These are phyloP conservation scores for Conticribra weissflogii DNA, from an alignment of 108 stramenopile genomes.

Conservation along the genomic window DNA sequence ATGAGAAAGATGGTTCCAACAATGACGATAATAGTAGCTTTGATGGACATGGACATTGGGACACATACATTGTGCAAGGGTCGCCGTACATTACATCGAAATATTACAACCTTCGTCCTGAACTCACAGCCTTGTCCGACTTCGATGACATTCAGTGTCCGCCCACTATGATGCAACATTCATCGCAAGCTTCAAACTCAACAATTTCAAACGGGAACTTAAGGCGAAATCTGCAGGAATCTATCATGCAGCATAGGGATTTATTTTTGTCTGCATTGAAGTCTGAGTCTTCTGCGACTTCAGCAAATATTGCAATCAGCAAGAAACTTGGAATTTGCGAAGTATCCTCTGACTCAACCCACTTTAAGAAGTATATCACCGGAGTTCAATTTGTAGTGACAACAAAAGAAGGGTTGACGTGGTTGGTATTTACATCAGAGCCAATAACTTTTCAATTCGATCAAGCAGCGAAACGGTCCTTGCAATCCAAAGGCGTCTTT, in stretches of 20 bases:
- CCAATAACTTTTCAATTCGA: constrained; percentile 69
- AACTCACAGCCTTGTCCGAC: constrained; percentile 65
- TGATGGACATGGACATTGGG: constrained; percentile 51
- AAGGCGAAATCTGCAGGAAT: neutral
- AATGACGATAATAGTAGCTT: constrained; percentile 1
- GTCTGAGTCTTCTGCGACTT: constrained; percentile 15
- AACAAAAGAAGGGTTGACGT: constrained; percentile 66
- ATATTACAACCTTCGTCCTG: constrained; percentile 58
- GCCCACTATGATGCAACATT: constrained; percentile 20
- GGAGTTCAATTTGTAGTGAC: constrained; percentile 81
- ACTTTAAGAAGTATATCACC: constrained; percentile 41
- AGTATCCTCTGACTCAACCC: constrained; percentile 30
- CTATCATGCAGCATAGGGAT: too few species aligned
- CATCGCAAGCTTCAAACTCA: constrained; percentile 9
- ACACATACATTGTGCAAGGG: constrained; percentile 81
- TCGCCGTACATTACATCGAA: constrained; percentile 76
- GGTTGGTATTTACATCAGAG: constrained; percentile 85
- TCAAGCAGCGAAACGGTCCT: constrained; percentile 37
- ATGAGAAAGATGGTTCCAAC: constrained; percentile 5
- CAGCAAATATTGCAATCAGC: constrained; percentile 11
- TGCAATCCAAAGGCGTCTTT: constrained; percentile 50
- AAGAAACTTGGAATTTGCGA: constrained; percentile 49
- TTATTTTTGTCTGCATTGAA: neutral
- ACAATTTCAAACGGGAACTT: constrained; percentile 2
- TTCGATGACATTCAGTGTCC: constrained; percentile 71